These are phyloP conservation scores for Verticillium alfalfae DNA, from an alignment of 2,329 filamentous ascomycete genomes.

Conservation along the genomic window DNA sequence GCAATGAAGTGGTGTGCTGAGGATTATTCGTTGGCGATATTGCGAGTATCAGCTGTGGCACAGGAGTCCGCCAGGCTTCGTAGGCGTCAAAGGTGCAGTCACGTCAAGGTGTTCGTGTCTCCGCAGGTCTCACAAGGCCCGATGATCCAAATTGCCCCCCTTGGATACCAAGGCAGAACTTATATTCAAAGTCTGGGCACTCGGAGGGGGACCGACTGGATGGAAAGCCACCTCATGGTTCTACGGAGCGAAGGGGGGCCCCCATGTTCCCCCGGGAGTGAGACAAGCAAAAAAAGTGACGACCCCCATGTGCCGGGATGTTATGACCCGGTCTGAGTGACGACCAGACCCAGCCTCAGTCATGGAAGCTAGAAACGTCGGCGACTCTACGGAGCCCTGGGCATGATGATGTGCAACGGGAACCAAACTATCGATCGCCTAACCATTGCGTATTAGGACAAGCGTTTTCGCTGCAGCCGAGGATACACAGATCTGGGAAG, in stretches of 20 bases:
- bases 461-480: background rate
- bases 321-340: background rate
- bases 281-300: background rate
- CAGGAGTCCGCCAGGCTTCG: background rate
- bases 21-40: background rate
- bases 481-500: background rate
- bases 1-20: background rate
- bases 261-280: background rate
- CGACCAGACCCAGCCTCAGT: background rate
- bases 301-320: background rate
- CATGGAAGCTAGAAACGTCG: background rate
- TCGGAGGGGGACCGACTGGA: background rate
- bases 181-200: background rate
- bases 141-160: slow-evolving; percentile 4
- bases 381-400: background rate
- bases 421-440: background rate
- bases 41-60: background rate
- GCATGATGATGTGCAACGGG: background rate
- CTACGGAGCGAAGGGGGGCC: background rate
- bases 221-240: background rate
- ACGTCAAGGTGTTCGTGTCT: background rate
- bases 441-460: background rate
- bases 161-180: background rate
- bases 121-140: slow-evolving; percentile 1
- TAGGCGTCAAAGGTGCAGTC: background rate